Percentiles rank a stretch among this genome's conserved stretches.
Conservation (phyloP, 2,329 filamentous ascomycete genomes). For the Colletotrichum tropicale region DNA sequence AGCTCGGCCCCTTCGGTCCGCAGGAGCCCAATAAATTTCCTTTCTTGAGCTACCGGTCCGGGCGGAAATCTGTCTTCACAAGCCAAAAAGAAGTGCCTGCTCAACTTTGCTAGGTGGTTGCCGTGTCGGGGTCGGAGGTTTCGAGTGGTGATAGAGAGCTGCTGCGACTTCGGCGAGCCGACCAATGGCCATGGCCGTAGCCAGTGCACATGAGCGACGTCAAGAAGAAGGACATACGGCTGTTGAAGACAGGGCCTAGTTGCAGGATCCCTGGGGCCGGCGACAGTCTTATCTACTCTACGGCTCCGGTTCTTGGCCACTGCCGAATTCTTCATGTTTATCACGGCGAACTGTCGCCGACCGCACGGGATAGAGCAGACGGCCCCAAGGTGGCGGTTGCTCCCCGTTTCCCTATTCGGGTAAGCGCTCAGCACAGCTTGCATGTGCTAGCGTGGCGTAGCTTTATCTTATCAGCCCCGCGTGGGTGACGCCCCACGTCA, state of each 20-base stretch:
- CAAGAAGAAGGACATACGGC: neutral
- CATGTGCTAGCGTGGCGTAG: constrained; percentile 11
- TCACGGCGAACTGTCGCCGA: neutral
- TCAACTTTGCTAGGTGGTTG: neutral
- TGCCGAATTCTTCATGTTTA: neutral
- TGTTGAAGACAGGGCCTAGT: neutral
- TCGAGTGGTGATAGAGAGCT: neutral
- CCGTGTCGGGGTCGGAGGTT: neutral
- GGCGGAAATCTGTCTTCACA: neutral
- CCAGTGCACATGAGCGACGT: neutral
- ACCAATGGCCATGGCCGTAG: neutral
- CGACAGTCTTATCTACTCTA: neutral
- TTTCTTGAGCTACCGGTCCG: neutral
- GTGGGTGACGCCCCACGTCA: constrained; percentile 15
- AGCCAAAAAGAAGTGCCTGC: neutral
- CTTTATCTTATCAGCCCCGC: constrained; percentile 22
- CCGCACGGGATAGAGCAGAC: neutral
- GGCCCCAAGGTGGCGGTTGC: constrained; percentile 10
- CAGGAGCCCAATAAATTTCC: neutral
- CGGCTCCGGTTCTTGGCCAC: neutral
- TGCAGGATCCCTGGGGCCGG: neutral
- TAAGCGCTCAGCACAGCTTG: constrained; percentile 19
- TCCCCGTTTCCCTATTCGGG: constrained; percentile 18
- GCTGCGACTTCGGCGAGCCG: neutral
- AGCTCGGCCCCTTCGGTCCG: neutral